phyloP scores from a whole-genome alignment of 2,329 filamentous ascomycete genomes.

The Penicillium sp. region DNA sequence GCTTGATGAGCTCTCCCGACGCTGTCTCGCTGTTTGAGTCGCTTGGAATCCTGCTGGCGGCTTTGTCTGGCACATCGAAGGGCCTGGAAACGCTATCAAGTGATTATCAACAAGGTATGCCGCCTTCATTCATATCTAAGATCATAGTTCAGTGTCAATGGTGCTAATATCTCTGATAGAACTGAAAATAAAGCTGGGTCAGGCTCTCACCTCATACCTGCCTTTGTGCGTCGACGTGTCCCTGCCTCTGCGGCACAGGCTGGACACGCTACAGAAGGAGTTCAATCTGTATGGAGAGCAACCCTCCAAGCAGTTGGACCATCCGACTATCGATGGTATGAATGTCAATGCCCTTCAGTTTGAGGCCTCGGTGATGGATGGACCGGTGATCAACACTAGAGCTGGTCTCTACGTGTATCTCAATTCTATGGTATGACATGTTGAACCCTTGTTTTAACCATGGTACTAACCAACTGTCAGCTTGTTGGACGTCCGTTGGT shows the following conservation, averaged over 20 bases:
- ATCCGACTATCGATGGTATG: slow-evolving; percentile 47
- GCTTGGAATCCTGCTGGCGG: slow-evolving; percentile 47
- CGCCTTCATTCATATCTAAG: not conserved
- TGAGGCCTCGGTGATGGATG: slow-evolving; percentile 61
- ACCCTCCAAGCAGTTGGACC: slow-evolving; percentile 47
- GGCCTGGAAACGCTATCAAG: slow-evolving; percentile 43
- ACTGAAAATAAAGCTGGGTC: slow-evolving; percentile 43
- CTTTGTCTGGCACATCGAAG: slow-evolving; percentile 42
- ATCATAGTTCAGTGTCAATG: not conserved
- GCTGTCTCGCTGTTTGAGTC: slow-evolving; percentile 48
- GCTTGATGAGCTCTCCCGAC: slow-evolving; percentile 41
- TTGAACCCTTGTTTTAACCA: not conserved
- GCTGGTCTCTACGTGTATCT: slow-evolving; percentile 85
- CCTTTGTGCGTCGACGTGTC: slow-evolving; percentile 47
- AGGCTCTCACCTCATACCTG: slow-evolving; percentile 45
- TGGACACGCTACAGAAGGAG: slow-evolving; percentile 47
- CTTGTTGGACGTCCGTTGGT: slow-evolving; percentile 80
- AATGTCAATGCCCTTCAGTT: slow-evolving; percentile 56
- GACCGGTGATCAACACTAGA: slow-evolving; percentile 73
- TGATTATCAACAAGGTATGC: slow-evolving; percentile 40
- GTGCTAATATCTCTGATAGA: slow-evolving; percentile 25
- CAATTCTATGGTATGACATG: slow-evolving; percentile 67
- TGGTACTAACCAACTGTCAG: slow-evolving; percentile 53
- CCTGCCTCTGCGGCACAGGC: slow-evolving; percentile 42
- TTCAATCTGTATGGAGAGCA: slow-evolving; percentile 48